Conservation (phyloP, 192 early-diverging fungal genomes). For the Backusella macrospora region DNA sequence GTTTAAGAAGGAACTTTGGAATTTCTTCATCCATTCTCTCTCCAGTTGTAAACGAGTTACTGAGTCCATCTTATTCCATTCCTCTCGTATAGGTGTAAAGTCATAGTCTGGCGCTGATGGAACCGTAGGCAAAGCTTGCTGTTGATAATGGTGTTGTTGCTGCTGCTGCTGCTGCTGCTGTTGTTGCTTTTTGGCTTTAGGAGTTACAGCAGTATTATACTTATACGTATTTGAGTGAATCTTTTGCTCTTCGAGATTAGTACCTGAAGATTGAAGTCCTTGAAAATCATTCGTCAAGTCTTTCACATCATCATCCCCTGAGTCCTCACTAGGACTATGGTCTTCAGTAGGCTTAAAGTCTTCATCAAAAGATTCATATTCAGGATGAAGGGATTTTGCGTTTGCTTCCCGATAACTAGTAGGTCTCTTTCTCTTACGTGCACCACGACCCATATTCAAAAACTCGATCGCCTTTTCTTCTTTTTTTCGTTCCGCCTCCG, state of each 20-base stretch:
- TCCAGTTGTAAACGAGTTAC: background rate
- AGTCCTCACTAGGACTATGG: background rate
- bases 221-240: too few relatives aligned
- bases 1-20: background rate
- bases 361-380: background rate
- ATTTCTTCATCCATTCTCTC: background rate
- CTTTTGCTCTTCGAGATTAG: too few relatives aligned
- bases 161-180: too few relatives aligned
- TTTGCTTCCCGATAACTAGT: background rate
- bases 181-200: too few relatives aligned
- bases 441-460: conserved; percentile 24
- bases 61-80: background rate
- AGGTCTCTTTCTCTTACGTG: conserved; percentile 30
- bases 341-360: background rate
- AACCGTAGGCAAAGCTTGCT: too few relatives aligned
- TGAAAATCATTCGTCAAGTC: background rate
- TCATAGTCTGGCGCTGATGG: too few relatives aligned
- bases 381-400: background rate
- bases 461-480: background rate
- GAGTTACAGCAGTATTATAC: too few relatives aligned
- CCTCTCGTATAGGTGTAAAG: too few relatives aligned
- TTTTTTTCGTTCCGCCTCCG: background rate
- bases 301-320: background rate
- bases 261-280: too few relatives aligned
- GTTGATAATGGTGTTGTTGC: too few relatives aligned